Conservation (phyloP, 345 rosid species). For the Triadica sebifera region DNA sequence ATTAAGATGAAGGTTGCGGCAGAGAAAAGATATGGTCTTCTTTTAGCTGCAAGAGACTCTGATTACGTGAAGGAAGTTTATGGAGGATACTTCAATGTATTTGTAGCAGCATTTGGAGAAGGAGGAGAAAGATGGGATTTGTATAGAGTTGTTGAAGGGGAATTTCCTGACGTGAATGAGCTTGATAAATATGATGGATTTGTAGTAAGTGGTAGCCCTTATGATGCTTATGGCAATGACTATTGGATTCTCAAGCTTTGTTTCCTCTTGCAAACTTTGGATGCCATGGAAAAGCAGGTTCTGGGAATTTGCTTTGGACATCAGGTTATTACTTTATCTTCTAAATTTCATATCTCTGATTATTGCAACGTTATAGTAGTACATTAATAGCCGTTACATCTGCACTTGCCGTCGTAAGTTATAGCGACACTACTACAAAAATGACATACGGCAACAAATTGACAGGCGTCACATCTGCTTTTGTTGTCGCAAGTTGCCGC, state of each 20-base stretch:
- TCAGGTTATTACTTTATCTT: constrained; percentile 45
- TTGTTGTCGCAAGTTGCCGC: too few species aligned
- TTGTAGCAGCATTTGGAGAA: constrained; percentile 62
- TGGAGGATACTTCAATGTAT: constrained; percentile 85
- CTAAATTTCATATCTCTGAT: too few species aligned
- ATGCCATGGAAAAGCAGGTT: constrained; percentile 73
- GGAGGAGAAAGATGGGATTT: constrained; percentile 83
- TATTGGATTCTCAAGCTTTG: constrained; percentile 76
- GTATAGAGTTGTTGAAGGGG: constrained; percentile 70
- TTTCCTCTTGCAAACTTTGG: constrained; percentile 55
- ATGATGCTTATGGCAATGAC: constrained; percentile 71
- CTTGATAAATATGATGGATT: constrained; percentile 70
- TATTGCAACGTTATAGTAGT: too few species aligned
- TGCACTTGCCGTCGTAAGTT: too few species aligned
- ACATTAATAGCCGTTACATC: too few species aligned
- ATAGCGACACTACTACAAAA: too few species aligned
- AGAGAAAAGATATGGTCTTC: constrained; percentile 25
- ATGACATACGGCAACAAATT: too few species aligned
- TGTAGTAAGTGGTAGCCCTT: constrained; percentile 80
- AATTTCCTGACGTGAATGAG: constrained; percentile 65
- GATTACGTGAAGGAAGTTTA: constrained; percentile 64
- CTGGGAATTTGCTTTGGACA: constrained; percentile 96
- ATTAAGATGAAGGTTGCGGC: not conserved
- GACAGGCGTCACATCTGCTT: too few species aligned
- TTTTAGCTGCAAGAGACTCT: constrained; percentile 71